Conservation (phyloP, 306 rosid genomes). For the Glycine tomentella region DNA sequence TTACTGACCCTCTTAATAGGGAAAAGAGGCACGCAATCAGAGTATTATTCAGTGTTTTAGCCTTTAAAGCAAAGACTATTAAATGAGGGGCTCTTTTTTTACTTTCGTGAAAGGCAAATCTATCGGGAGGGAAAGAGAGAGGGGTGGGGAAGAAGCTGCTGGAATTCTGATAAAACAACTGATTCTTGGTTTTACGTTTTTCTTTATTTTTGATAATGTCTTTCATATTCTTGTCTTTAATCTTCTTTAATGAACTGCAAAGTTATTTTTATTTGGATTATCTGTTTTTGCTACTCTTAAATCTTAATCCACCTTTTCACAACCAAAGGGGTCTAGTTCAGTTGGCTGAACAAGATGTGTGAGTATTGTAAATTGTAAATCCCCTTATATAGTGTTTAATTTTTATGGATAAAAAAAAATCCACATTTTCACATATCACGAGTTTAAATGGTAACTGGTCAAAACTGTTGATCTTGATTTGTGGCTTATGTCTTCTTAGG, state of each 20-base stretch:
- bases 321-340: no score
- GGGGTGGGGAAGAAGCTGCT: not conserved
- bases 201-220: not conserved
- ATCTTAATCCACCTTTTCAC: no score
- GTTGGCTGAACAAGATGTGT: no score
- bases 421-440: not conserved
- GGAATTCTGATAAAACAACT: conserved; percentile 10
- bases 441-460: not conserved
- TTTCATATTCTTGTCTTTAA: not conserved
- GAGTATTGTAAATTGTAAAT: no score
- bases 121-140: not conserved
- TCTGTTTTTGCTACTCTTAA: conserved; percentile 12
- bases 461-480: conserved; percentile 23
- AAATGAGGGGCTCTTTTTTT: not conserved
- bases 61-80: conserved; percentile 12
- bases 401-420: no score
- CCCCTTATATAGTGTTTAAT: no score
- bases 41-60: conserved; percentile 14
- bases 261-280: not conserved
- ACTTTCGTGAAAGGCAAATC: conserved; percentile 33
- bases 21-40: conserved; percentile 24
- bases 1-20: not conserved
- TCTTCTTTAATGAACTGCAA: not conserved
- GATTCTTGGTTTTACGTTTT: conserved; percentile 27
- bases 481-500: not conserved